Conservation (phyloP, 331 rosid species). For the Quercus tomentella region DNA sequence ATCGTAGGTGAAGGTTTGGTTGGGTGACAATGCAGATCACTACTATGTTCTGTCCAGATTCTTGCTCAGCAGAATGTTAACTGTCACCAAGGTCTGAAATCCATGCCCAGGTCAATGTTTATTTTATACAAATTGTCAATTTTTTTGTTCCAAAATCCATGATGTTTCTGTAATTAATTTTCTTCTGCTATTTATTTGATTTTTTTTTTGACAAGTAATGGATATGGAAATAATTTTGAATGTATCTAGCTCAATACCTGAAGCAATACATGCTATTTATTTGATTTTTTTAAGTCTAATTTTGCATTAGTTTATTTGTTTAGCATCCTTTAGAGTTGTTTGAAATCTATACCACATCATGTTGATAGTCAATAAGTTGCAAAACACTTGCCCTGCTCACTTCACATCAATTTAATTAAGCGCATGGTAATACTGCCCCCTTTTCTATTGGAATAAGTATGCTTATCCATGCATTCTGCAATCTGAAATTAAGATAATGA, state of each 20-base stretch:
- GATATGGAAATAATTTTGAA: too few species aligned
- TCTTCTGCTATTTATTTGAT: background rate
- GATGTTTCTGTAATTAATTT: background rate
- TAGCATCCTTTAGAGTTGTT: background rate
- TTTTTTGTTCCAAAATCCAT: background rate
- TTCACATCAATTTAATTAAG: background rate
- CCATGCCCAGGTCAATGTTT: background rate
- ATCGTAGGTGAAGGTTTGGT: conserved; percentile 86
- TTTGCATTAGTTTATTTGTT: background rate
- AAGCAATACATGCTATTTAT: background rate
- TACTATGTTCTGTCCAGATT: conserved; percentile 93
- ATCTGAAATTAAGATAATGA: background rate
- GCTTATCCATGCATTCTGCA: background rate
- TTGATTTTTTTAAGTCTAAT: background rate
- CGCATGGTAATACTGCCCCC: background rate
- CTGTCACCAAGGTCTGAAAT: conserved; percentile 80
- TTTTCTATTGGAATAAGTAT: background rate
- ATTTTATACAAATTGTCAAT: background rate
- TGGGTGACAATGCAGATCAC: conserved; percentile 97
- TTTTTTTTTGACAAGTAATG: too few species aligned
- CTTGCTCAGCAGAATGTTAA: conserved; percentile 87
- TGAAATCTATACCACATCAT: background rate
- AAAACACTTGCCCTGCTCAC: background rate
- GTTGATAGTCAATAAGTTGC: background rate
- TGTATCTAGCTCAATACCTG: too few species aligned